Evolutionary conservation across 768 basidiomycete species (phyloP).

Genomic region (Suillus alpinus): DNA sequence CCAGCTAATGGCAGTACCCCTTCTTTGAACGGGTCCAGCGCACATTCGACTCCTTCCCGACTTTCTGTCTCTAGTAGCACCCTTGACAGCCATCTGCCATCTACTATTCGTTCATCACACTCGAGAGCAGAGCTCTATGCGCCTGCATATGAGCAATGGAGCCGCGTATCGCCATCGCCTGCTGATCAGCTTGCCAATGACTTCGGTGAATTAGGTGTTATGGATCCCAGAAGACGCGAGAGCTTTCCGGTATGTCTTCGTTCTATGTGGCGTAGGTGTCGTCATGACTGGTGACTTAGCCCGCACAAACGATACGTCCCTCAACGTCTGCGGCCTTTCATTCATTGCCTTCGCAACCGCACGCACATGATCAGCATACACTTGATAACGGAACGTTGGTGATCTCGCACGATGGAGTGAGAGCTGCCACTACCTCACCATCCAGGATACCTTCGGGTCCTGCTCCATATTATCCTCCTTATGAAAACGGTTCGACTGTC

Average conservation of each 20-base stretch:
- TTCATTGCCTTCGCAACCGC: conserved; percentile 32
- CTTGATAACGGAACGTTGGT: not conserved
- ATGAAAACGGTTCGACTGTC: conserved; percentile 37
- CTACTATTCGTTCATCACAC: conserved; percentile 59
- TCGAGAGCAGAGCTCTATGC: conserved; percentile 71
- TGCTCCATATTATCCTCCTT: conserved; percentile 44
- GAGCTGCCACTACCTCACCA: conserved; percentile 34
- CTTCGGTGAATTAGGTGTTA: conserved; percentile 63
- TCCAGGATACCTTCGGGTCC: conserved; percentile 29
- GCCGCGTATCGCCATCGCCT: conserved; percentile 29
- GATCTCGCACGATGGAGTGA: conserved; percentile 8
- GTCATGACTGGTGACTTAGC: conserved; percentile 24
- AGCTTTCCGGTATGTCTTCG: conserved; percentile 53
- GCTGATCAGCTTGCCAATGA: conserved; percentile 60
- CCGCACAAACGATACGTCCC: conserved; percentile 36
- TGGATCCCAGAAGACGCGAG: conserved; percentile 49
- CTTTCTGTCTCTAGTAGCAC: conserved; percentile 24
- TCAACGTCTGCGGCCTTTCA: conserved; percentile 34
- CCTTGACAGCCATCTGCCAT: conserved; percentile 53
- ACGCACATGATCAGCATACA: conserved; percentile 38
- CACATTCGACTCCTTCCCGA: conserved; percentile 10
- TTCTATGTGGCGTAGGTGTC: conserved; percentile 8
- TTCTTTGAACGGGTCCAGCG: conserved; percentile 22
- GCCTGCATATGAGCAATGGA: conserved; percentile 66
- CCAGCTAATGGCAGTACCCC: conserved; percentile 41